phyloP scores from a whole-genome alignment of 2,329 filamentous ascomycete species.

The Cordyceps cateniannulata region DNA sequence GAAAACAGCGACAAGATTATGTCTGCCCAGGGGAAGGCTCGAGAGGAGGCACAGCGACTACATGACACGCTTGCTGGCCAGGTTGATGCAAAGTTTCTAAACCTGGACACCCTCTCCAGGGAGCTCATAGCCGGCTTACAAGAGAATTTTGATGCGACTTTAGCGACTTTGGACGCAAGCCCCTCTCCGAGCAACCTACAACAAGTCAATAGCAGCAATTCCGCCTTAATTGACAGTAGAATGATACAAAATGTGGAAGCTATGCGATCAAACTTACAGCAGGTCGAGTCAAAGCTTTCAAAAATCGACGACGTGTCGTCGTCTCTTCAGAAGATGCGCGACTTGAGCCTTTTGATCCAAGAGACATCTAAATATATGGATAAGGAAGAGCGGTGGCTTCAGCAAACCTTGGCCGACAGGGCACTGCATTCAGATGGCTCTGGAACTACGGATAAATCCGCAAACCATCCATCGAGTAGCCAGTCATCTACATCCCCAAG shows the following conservation, averaged over 20 bases:
- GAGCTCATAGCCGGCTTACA: not conserved
- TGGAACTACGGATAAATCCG: constrained; percentile 3
- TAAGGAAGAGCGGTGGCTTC: constrained; percentile 25
- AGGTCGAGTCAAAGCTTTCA: constrained; percentile 16
- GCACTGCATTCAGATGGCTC: not conserved
- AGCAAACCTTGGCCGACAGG: constrained; percentile 17
- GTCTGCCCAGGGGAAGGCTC: not conserved
- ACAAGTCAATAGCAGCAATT: not conserved
- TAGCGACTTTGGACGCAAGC: not conserved
- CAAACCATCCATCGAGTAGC: constrained; percentile 13
- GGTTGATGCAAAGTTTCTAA: not conserved
- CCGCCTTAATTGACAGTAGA: not conserved
- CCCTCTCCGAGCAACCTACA: not conserved
- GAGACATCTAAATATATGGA: constrained; percentile 24
- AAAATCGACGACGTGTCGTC: constrained; percentile 15
- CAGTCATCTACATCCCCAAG: not conserved
- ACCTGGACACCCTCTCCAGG: not conserved
- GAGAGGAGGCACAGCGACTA: not conserved
- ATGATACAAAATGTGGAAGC: constrained; percentile 11
- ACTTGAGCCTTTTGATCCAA: constrained; percentile 23
- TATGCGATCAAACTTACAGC: constrained; percentile 7
- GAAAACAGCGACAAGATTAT: not conserved
- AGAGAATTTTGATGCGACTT: not conserved
- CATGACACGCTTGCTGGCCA: not conserved
- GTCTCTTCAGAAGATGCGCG: constrained; percentile 21